Conservation (phyloP, 176 grass and related monocot species). For the Metroxylon sagu region DNA sequence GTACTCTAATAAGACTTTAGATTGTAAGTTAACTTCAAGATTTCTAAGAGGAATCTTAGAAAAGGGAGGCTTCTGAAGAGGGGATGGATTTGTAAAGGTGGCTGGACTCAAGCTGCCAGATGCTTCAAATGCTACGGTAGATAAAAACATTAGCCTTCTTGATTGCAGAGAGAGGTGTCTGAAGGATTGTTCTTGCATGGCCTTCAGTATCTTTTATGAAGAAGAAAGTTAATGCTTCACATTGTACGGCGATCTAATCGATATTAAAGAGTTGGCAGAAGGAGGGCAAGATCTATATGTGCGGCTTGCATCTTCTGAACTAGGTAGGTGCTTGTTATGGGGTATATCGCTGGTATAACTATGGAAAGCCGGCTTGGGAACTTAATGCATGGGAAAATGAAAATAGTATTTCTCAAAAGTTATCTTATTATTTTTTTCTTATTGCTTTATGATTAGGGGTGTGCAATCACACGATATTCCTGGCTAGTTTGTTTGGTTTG, state of each 20-base stretch:
- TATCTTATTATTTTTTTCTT: too few relatives aligned
- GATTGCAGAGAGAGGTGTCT: conserved; percentile 58
- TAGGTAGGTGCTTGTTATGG: conserved; percentile 5
- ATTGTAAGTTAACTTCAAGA: too few relatives aligned
- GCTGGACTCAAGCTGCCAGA: conserved; percentile 3
- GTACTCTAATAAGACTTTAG: too few relatives aligned
- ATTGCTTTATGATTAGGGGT: too few relatives aligned
- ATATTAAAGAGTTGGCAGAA: conserved; percentile 34
- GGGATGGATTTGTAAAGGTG: background rate
- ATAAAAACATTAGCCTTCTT: conserved; percentile 31
- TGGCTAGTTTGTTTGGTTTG: too few relatives aligned
- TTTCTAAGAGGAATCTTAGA: too few relatives aligned
- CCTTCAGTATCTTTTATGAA: conserved; percentile 41
- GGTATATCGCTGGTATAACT: background rate
- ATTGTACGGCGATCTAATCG: conserved; percentile 37
- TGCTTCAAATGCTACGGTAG: conserved; percentile 20
- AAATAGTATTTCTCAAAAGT: too few relatives aligned
- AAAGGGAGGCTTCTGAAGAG: too few relatives aligned
- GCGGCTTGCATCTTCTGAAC: conserved; percentile 49
- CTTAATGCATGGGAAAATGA: too few relatives aligned
- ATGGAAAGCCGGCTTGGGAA: too few relatives aligned
- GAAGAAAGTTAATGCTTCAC: conserved; percentile 52
- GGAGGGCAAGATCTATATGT: conserved; percentile 46
- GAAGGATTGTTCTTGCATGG: conserved; percentile 63
- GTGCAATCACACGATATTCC: too few relatives aligned